phyloP scores from a whole-genome alignment of 306 rosid genomes.

The Malus orientalis region DNA sequence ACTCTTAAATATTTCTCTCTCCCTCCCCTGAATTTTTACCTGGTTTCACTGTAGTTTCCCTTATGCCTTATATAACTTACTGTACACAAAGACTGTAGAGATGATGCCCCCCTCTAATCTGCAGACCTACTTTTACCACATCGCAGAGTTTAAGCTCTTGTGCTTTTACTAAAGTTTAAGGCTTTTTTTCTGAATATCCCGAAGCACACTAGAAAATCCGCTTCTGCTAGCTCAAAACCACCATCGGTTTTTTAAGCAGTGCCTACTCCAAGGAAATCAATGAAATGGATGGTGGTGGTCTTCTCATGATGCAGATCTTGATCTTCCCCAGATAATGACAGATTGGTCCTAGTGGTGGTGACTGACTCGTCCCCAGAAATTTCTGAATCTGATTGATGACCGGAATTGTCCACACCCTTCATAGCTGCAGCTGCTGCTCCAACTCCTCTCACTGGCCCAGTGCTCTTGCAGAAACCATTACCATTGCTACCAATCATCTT shows the following conservation, averaged over 20 bases:
- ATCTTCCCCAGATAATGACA: conserved; percentile 35
- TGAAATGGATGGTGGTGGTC: conserved; percentile 36
- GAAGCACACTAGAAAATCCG: not conserved
- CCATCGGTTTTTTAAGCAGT: conserved; percentile 15
- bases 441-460: conserved; percentile 7
- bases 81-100: conserved; percentile 41
- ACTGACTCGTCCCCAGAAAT: conserved; percentile 66
- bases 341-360: conserved; percentile 35
- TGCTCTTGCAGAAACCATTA: not conserved
- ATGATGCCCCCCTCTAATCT: not conserved
- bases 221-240: not conserved
- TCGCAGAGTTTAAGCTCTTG: not conserved
- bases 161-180: not conserved
- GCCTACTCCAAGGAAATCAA: conserved; percentile 95
- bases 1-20: not conserved
- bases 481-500: conserved; percentile 14
- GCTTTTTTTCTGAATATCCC: not conserved
- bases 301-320: conserved; percentile 24
- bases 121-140: not conserved
- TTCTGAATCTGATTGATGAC: conserved; percentile 60
- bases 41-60: conserved; percentile 9
- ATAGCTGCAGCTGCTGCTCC: not conserved
- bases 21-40: not conserved
- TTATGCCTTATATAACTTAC: conserved; percentile 38
- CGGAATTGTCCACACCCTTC: conserved; percentile 38